Conservation (phyloP, 1,284 basidiomycete genomes). For the Trametes pubescens region DNA sequence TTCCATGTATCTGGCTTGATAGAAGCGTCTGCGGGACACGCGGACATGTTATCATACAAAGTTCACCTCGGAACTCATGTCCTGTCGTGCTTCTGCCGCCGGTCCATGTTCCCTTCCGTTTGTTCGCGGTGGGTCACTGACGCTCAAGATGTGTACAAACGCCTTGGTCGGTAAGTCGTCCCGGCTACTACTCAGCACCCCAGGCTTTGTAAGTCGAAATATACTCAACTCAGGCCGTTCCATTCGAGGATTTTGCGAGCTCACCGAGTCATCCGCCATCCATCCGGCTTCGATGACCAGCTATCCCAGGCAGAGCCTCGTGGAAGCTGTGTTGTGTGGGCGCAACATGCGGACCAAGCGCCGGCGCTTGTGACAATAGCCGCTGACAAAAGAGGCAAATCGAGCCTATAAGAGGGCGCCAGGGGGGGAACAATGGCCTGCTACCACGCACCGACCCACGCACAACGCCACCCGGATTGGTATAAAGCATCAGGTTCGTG, state of each 20-base stretch:
- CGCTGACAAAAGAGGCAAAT: conserved; percentile 20
- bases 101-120: background rate
- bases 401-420: conserved; percentile 16
- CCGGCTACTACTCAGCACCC: too few relatives aligned
- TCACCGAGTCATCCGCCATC: too few relatives aligned
- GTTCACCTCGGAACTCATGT: background rate
- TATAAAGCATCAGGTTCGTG: conserved; percentile 20
- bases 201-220: too few relatives aligned
- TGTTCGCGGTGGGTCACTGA: too few relatives aligned
- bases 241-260: too few relatives aligned
- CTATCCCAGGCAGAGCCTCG: conserved; percentile 6
- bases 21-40: background rate
- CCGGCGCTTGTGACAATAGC: conserved; percentile 24
- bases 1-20: background rate
- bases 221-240: too few relatives aligned
- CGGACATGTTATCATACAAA: background rate
- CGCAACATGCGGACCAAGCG: conserved; percentile 16
- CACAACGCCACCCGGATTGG: conserved; percentile 22
- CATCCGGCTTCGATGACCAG: too few relatives aligned
- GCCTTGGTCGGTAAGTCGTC: too few relatives aligned
- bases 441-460: conserved; percentile 17
- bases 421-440: conserved; percentile 20
- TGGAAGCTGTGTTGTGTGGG: conserved; percentile 15
- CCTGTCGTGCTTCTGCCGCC: background rate
- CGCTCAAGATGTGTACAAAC: too few relatives aligned